Conservation (phyloP, 2,329 filamentous ascomycete genomes). For the Calonectria naviculata region DNA sequence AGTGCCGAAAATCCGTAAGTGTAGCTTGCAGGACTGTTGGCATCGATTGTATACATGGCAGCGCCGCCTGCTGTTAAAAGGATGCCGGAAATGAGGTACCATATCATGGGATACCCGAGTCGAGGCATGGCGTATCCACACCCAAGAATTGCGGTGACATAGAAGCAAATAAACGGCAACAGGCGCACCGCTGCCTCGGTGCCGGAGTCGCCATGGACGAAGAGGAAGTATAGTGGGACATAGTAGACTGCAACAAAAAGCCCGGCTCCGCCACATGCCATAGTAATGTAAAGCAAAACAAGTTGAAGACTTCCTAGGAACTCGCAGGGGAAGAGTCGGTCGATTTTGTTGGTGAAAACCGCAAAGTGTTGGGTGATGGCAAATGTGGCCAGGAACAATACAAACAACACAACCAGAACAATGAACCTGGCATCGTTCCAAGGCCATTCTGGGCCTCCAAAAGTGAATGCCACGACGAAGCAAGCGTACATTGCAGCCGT, state of each 20-base stretch:
- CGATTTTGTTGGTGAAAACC: slow-evolving; percentile 45
- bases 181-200: slow-evolving; percentile 31
- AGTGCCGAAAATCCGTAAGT: slow-evolving; percentile 31
- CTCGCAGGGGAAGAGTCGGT: slow-evolving; percentile 46
- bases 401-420: slow-evolving; percentile 55
- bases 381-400: slow-evolving; percentile 46
- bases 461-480: slow-evolving; percentile 59
- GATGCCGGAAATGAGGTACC: slow-evolving; percentile 20
- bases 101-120: slow-evolving; percentile 20
- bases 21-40: slow-evolving; percentile 23
- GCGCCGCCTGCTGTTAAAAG: slow-evolving; percentile 18
- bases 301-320: slow-evolving; percentile 39
- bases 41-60: slow-evolving; percentile 20
- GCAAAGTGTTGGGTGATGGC: slow-evolving; percentile 53
- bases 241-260: slow-evolving; percentile 29
- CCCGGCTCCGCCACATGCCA: slow-evolving; percentile 21
- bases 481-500: slow-evolving; percentile 51
- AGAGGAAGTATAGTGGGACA: slow-evolving; percentile 32
- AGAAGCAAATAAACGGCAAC: slow-evolving; percentile 32
- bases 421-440: slow-evolving; percentile 60
- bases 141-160: slow-evolving; percentile 24
- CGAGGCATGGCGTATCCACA: slow-evolving; percentile 26
- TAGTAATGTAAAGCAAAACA: slow-evolving; percentile 27
- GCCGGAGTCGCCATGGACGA: slow-evolving; percentile 30
- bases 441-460: slow-evolving; percentile 57